These are phyloP conservation scores for Plantago elongata DNA, from an alignment of 257 asterid genomes.

Conservation along the genomic window DNA sequence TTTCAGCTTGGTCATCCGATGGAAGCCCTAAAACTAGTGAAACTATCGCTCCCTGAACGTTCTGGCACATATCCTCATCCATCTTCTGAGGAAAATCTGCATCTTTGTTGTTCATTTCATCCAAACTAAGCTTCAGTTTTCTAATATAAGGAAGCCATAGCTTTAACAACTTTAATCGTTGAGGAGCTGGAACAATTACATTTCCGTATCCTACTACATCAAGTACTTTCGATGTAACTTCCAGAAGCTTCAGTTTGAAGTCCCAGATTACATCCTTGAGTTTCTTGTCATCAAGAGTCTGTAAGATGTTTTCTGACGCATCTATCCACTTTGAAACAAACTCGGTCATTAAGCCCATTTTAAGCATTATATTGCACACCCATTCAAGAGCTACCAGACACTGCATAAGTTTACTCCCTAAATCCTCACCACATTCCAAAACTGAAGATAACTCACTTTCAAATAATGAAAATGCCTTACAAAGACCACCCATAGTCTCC, in stretches of 20 bases:
- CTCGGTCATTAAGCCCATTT: constrained; percentile 64
- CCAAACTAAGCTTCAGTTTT: constrained; percentile 54
- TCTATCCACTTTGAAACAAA: constrained; percentile 57
- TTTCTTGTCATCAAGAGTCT: constrained; percentile 35
- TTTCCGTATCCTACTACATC: constrained; percentile 78
- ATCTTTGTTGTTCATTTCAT: constrained; percentile 32
- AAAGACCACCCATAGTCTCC: constrained; percentile 47
- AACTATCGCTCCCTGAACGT: constrained; percentile 71
- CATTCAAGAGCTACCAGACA: constrained; percentile 59
- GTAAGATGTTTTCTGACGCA: constrained; percentile 35
- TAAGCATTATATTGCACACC: constrained; percentile 54
- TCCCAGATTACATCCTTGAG: constrained; percentile 45
- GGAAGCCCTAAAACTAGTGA: constrained; percentile 64
- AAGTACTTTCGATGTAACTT: constrained; percentile 61
- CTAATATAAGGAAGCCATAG: constrained; percentile 68
- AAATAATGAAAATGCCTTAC: constrained; percentile 42
- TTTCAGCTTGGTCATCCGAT: constrained; percentile 70
- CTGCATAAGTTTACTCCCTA: constrained; percentile 32
- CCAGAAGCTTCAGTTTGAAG: constrained; percentile 49
- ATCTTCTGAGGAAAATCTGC: constrained; percentile 43
- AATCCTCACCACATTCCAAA: constrained; percentile 24
- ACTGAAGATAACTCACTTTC: constrained; percentile 38
- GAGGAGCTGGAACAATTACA: constrained; percentile 59
- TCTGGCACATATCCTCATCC: constrained; percentile 67
- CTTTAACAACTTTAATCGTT: constrained; percentile 47